phyloP scores from a whole-genome alignment of 805 yeast species.

The Diddensiella transvaalensis region DNA sequence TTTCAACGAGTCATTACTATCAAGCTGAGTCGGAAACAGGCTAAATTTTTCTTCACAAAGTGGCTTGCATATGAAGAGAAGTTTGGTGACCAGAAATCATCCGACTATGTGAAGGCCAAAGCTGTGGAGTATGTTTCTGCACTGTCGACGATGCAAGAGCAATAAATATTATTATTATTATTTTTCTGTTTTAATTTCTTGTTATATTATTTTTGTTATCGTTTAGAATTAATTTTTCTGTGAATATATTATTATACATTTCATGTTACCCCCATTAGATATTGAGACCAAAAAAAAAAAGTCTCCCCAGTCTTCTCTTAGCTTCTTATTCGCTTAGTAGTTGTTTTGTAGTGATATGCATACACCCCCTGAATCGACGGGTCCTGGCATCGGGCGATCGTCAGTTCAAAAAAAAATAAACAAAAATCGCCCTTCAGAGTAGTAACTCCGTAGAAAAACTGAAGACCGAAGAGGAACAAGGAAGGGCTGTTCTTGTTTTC shows the following conservation, averaged over 20 bases:
- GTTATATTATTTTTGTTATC: too few species aligned
- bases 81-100: constrained; percentile 60
- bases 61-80: constrained; percentile 82
- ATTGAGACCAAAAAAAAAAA: too few species aligned
- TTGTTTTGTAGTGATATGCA: too few species aligned
- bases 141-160: constrained; percentile 13
- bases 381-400: too few species aligned
- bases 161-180: neutral
- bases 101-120: constrained; percentile 83
- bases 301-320: too few species aligned
- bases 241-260: neutral
- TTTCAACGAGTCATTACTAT: constrained; percentile 73
- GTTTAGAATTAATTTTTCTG: neutral
- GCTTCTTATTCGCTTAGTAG: too few species aligned
- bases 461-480: too few species aligned
- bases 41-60: constrained; percentile 89
- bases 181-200: neutral
- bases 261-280: neutral
- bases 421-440: too few species aligned
- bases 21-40: constrained; percentile 81
- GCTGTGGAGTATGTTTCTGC: constrained; percentile 68
- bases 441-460: too few species aligned
- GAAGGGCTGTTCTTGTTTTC: too few species aligned
- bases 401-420: too few species aligned
- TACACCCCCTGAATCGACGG: too few species aligned